Percentiles rank a stretch among this genome's conserved stretches.
Evolutionary conservation across 2,329 filamentous ascomycete species (phyloP).

Genomic region (Claviceps monticola): DNA sequence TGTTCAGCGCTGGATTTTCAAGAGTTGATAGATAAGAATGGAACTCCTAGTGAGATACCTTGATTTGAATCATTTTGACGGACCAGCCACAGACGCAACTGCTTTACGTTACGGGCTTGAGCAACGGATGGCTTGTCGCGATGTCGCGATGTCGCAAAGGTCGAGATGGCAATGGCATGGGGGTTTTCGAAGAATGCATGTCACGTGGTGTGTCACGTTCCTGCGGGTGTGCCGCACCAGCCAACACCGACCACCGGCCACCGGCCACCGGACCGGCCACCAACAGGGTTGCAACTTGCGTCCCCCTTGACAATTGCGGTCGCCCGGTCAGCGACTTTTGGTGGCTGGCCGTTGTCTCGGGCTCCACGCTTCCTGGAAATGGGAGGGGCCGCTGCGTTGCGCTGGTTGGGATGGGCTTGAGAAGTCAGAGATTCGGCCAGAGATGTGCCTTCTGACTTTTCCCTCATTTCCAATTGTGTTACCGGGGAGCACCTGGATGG

Average conservation of each 20-base stretch:
- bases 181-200: not conserved
- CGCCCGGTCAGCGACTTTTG: conserved; percentile 16
- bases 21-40: not conserved
- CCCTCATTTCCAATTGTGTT: too few species aligned
- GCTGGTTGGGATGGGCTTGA: not conserved
- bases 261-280: not conserved
- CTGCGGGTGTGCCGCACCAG: not conserved
- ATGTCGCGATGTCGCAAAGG: not conserved
- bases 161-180: not conserved
- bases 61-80: conserved; percentile 78
- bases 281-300: not conserved
- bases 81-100: conserved; percentile 3
- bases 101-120: conserved; percentile 1
- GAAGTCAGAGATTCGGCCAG: not conserved
- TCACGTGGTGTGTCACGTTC: conserved; percentile 5
- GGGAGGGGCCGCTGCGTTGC: not conserved
- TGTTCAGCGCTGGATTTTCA: not conserved
- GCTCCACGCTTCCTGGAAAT: not conserved
- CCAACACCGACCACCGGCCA: not conserved
- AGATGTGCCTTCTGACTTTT: not conserved
- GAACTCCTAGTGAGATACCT: conserved; percentile 33
- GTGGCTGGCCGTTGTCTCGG: conserved; percentile 9
- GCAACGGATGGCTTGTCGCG: not conserved
- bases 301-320: conserved; percentile 7
- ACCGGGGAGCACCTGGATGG: too few species aligned